phyloP scores from a whole-genome alignment of 2,329 filamentous ascomycete species.

The Ophiostoma ulmi region DNA sequence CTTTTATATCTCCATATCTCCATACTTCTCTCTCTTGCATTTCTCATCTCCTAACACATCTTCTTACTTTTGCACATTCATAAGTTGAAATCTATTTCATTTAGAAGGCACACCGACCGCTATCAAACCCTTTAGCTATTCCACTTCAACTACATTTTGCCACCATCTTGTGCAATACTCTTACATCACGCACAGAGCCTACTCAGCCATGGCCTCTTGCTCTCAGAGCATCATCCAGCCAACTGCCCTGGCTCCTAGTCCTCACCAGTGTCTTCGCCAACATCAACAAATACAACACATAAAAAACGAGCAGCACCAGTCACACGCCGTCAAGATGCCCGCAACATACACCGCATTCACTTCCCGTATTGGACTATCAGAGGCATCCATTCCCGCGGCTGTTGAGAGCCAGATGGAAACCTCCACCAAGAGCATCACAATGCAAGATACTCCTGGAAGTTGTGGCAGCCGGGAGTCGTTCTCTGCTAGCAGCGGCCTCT shows the following conservation, averaged over 20 bases:
- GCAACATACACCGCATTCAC: constrained; percentile 14
- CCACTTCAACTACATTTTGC: neutral
- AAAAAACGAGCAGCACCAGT: neutral
- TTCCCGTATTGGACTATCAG: constrained; percentile 5
- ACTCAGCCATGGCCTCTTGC: neutral
- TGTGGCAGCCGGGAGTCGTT: neutral
- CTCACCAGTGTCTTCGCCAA: neutral
- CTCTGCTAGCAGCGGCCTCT: neutral
- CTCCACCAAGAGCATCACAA: neutral
- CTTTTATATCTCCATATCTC: neutral
- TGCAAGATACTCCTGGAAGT: neutral
- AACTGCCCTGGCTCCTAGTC: neutral
- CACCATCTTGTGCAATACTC: neutral
- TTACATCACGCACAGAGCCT: neutral
- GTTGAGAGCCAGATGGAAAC: neutral
- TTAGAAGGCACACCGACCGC: neutral
- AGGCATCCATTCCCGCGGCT: neutral
- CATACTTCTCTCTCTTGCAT: neutral
- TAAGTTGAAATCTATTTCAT: neutral
- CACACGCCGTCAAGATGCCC: neutral
- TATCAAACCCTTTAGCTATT: neutral
- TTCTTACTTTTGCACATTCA: neutral
- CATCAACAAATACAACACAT: neutral
- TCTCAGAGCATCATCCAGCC: neutral
- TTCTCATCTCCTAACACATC: neutral